Conservation (phyloP, 2,329 filamentous ascomycete species). For the Coniella vitis region DNA sequence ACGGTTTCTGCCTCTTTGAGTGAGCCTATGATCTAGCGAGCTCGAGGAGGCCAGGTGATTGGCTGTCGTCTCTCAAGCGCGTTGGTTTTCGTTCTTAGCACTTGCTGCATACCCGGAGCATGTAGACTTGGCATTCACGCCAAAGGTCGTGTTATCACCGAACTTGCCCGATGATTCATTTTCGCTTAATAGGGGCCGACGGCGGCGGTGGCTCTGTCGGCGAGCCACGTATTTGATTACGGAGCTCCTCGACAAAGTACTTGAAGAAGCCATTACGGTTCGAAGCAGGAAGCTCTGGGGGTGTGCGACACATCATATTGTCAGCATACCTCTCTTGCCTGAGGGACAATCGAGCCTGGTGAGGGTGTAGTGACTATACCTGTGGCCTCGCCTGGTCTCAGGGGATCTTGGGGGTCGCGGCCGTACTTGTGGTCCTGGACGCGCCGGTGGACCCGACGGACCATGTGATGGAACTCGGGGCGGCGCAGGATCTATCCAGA, state of each 20-base stretch:
- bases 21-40: too few relatives aligned
- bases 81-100: too few relatives aligned
- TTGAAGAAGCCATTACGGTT: constrained; percentile 33
- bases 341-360: background rate
- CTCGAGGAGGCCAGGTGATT: too few relatives aligned
- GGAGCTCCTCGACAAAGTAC: constrained; percentile 45
- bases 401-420: constrained; percentile 42
- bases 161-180: too few relatives aligned
- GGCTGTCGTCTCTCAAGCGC: too few relatives aligned
- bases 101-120: too few relatives aligned
- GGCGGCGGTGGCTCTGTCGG: constrained; percentile 31
- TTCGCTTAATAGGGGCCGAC: constrained; percentile 3
- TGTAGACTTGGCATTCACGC: too few relatives aligned
- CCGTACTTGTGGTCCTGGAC: constrained; percentile 44
- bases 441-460: constrained; percentile 44
- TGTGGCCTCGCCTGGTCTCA: constrained; percentile 46
- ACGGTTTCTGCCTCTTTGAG: too few relatives aligned
- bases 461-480: constrained; percentile 44
- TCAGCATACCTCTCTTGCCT: background rate
- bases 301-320: too few relatives aligned
- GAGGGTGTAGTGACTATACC: constrained; percentile 24
- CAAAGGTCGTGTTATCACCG: too few relatives aligned
- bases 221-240: constrained; percentile 41
- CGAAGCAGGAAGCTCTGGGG: constrained; percentile 15
- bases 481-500: constrained; percentile 39